Percentiles rank a stretch among this genome's conserved stretches.
phyloP scores from a whole-genome alignment of 495 filamentous ascomycete species.

The Penicillium herquei region DNA sequence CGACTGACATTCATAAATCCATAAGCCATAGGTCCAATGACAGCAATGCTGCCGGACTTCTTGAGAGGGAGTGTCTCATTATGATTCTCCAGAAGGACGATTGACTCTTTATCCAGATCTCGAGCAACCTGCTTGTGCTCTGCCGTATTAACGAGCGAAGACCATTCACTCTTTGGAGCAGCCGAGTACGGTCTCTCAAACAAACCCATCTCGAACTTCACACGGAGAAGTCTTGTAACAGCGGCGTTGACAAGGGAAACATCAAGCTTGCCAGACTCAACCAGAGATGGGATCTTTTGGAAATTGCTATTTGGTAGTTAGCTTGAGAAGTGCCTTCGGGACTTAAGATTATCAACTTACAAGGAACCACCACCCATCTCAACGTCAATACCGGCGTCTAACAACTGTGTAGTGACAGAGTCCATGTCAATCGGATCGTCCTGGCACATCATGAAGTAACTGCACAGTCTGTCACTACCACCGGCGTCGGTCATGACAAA shows the following conservation, averaged over 20 bases:
- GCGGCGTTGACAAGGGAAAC: constrained; percentile 59
- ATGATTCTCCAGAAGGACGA: constrained; percentile 71
- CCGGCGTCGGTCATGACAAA: constrained; percentile 60
- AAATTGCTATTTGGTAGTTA: constrained; percentile 47
- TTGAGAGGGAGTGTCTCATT: constrained; percentile 54
- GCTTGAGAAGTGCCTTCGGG: not conserved
- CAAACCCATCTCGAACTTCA: constrained; percentile 65
- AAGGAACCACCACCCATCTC: constrained; percentile 75
- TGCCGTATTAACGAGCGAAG: constrained; percentile 55
- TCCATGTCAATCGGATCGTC: constrained; percentile 57
- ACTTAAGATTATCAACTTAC: constrained; percentile 16
- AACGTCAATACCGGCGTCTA: constrained; percentile 68
- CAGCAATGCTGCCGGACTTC: constrained; percentile 51
- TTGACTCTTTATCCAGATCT: constrained; percentile 61
- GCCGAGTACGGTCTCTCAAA: constrained; percentile 65
- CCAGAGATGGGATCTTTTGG: constrained; percentile 60
- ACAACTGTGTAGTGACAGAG: constrained; percentile 52
- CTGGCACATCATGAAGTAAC: constrained; percentile 59
- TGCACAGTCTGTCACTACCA: constrained; percentile 63
- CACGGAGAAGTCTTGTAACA: constrained; percentile 57
- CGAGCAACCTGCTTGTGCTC: constrained; percentile 56
- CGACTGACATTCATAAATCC: constrained; percentile 64
- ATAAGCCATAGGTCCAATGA: constrained; percentile 74
- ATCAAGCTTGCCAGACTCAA: constrained; percentile 56
- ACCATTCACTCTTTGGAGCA: constrained; percentile 49